Conservation (phyloP, 306 rosid genomes). For the Hylodesmum podocarpum region DNA sequence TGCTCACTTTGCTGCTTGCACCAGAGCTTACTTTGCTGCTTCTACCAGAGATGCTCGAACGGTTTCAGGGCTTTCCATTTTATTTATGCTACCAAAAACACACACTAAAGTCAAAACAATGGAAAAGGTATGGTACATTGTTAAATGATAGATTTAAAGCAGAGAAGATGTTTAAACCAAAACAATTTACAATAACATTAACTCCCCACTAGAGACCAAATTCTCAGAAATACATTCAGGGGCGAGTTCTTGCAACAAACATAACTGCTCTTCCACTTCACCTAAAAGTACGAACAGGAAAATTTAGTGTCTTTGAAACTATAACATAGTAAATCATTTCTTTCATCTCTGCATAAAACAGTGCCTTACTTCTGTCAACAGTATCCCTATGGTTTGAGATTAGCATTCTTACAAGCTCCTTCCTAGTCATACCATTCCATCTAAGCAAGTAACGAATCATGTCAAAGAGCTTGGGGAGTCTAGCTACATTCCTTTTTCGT, state of each 20-base stretch:
- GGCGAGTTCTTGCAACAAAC: conserved; percentile 60
- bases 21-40: too few species aligned
- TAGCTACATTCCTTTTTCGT: conserved; percentile 57
- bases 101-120: not conserved
- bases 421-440: conserved; percentile 58
- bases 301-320: conserved; percentile 23
- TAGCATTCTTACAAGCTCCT: conserved; percentile 74
- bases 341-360: not conserved
- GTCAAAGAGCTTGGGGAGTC: conserved; percentile 80
- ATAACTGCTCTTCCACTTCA: conserved; percentile 75
- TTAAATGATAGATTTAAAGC: not conserved
- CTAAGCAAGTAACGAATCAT: conserved; percentile 63
- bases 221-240: conserved; percentile 91
- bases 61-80: conserved; percentile 39
- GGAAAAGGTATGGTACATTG: not conserved
- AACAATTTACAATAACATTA: conserved; percentile 54
- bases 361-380: conserved; percentile 66
- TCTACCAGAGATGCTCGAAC: conserved; percentile 59
- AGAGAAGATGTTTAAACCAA: not conserved
- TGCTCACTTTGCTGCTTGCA: conserved; percentile 45
- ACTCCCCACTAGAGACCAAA: conserved; percentile 56
- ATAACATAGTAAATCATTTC: not conserved
- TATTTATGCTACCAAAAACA: conserved; percentile 55
- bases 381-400: conserved; percentile 49
- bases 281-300: conserved; percentile 42